A percentile compares a stretch with the other conserved stretches of the same genome.
Conservation (phyloP, 192 early-diverging fungal genomes). For the Coemansia sp. region DNA sequence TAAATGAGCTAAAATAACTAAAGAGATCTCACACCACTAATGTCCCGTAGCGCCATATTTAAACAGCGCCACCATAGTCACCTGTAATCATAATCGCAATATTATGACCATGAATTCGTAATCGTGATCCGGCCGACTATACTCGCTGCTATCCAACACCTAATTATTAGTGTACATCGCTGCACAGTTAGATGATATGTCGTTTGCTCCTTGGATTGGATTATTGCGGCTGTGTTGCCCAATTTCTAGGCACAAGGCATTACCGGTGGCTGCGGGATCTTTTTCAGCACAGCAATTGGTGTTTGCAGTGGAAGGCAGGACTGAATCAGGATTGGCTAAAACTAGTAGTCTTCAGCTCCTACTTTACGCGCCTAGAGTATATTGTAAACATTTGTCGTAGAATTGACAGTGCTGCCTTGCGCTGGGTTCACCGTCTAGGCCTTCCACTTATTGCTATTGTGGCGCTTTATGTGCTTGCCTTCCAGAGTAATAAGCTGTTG, state of each 20-base stretch:
- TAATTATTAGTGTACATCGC: too few species aligned
- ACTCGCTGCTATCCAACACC: too few species aligned
- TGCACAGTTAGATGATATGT: neutral
- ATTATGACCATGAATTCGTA: too few species aligned
- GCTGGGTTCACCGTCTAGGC: neutral
- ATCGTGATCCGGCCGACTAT: too few species aligned
- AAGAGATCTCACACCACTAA: too few species aligned
- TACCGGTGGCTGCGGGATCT: too few species aligned
- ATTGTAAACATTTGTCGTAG: conserved; percentile 1
- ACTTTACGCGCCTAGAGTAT: neutral
- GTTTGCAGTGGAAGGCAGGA: neutral
- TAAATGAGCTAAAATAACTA: too few species aligned
- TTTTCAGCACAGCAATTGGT: neutral
- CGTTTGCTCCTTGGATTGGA: neutral
- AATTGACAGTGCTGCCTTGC: conserved; percentile 3
- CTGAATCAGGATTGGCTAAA: neutral
- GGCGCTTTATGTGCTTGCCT: neutral
- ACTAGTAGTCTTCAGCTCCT: neutral
- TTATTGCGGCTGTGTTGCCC: neutral
- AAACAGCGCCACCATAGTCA: too few species aligned
- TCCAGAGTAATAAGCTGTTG: neutral
- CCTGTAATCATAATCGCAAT: too few species aligned
- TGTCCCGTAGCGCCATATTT: too few species aligned
- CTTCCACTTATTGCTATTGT: neutral
- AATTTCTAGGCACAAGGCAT: neutral